Evolutionary conservation across 2,329 filamentous ascomycete genomes (phyloP), one percentile per base, ranked within the genome.

Genomic region (Aspergillus ibericus): DNA sequence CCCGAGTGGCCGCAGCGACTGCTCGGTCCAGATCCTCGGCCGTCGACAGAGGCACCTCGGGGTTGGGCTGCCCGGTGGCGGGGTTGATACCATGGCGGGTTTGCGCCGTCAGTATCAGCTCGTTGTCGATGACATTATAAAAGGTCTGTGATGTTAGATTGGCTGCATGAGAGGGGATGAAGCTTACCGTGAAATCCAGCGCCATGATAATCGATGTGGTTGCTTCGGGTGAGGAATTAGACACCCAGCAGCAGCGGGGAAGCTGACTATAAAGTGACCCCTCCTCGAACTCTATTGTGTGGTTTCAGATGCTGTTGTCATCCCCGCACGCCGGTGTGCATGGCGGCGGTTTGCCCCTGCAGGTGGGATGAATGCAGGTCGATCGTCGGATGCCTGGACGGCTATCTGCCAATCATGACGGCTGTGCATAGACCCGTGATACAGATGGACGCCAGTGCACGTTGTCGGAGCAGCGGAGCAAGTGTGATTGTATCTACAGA

Each of bases 51-150:
- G 83, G 83, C 1, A 84, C 82, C 15, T 79, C 77, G 25, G 80
- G 78, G 52, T 82, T 81, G 27, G 79, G 72, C 60, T 81, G 71
- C 22, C 77, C 72, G 8, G 79, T 83, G 3, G 82, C 72, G 0
- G 83, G 83, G 68, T 85, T 84, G 65, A 83, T 72, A 44, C 78
- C 75, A 64, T 79, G 77, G 55, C 81, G 78, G 12, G 78, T 82
- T 55, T 76, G 68, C 25, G 73, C 63, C 1, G 80, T 81, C 16
- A 75, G 69, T 16, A 74, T 73, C 59, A 80, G 69, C 69, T 82
- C 71, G 58, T 81, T 82, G 61, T 83, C 77, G 62, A 85, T 78
- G 55, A 82, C 75, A 72, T 84, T 85, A 59, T 76, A 74, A 68
- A 82, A 84, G 46, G 75, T 80, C 59, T 61, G 2, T 4, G 2